Evolutionary conservation across 768 basidiomycete genomes (phyloP).

Genomic region (Chalciporus piperatus): DNA sequence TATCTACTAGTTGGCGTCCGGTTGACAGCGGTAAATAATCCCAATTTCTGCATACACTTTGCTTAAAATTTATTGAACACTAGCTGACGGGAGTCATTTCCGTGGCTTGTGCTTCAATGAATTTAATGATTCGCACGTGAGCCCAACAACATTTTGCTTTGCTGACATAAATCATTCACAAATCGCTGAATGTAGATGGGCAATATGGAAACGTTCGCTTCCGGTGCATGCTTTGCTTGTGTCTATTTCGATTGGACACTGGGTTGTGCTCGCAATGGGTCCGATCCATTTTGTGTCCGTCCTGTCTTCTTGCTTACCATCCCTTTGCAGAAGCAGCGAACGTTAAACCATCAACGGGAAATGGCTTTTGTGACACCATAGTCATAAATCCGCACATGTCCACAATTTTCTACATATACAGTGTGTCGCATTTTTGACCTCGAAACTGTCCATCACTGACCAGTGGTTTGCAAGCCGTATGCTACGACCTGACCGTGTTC

Average conservation of each 20-base stretch:
- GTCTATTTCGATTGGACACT: constrained; percentile 17
- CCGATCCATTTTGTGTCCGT: not conserved
- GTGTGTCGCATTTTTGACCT: constrained; percentile 4
- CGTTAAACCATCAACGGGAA: not conserved
- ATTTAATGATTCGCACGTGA: constrained; percentile 31
- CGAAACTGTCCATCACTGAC: not conserved
- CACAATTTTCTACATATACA: constrained; percentile 12
- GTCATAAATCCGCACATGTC: not conserved
- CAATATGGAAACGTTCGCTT: constrained; percentile 22
- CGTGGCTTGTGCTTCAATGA: constrained; percentile 20
- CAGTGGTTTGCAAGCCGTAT: constrained; percentile 6
- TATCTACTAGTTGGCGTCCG: constrained; percentile 4
- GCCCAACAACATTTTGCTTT: not conserved
- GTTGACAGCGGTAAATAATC: constrained; percentile 11
- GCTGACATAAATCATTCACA: not conserved
- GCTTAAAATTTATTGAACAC: not conserved
- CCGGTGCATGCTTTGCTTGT: constrained; percentile 16
- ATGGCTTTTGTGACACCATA: constrained; percentile 2
- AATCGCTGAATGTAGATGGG: constrained; percentile 20
- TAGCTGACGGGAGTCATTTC: constrained; percentile 16
- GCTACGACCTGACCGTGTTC: constrained; percentile 21
- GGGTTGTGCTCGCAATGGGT: constrained; percentile 20
- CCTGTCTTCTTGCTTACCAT: not conserved
- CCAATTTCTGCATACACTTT: not conserved
- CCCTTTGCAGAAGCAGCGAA: constrained; percentile 14